Conservation (phyloP, 805 yeast genomes). For the Barnettozyma pratensis region DNA sequence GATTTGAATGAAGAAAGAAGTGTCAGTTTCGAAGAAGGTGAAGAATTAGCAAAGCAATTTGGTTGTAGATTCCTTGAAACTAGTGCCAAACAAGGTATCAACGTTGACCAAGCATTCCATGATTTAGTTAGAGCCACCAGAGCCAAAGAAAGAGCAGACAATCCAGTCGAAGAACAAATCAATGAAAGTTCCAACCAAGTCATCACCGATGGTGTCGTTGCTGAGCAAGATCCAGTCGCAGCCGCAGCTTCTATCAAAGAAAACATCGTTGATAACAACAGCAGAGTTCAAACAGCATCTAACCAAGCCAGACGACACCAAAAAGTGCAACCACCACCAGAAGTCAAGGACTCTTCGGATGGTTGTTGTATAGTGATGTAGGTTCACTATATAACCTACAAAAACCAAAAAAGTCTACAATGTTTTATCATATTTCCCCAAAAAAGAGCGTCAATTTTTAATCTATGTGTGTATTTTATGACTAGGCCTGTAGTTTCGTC, state of each 20-base stretch:
- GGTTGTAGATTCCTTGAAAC: conserved; percentile 83
- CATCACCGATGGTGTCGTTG: background rate
- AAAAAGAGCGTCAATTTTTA: background rate
- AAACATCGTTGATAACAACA: background rate
- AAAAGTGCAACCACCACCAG: conserved; percentile 3
- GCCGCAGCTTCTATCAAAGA: background rate
- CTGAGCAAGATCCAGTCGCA: background rate
- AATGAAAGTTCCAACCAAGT: background rate
- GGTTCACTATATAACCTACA: too few relatives aligned
- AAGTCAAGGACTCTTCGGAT: conserved; percentile 20
- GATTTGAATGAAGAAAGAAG: conserved; percentile 76
- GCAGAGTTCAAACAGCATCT: background rate
- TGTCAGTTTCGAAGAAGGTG: conserved; percentile 64
- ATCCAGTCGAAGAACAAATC: conserved; percentile 1
- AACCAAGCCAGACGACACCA: background rate
- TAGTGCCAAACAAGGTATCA: conserved; percentile 84
- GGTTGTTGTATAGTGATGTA: conserved; percentile 29
- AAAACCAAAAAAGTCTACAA: background rate
- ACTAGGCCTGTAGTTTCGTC: background rate
- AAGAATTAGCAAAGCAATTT: conserved; percentile 55
- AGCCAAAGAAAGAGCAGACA: conserved; percentile 13
- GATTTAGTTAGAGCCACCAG: conserved; percentile 57
- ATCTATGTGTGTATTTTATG: background rate
- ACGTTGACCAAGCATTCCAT: conserved; percentile 82
- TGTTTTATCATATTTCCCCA: background rate